Base-by-base conservation (phyloP, 2,329 filamentous ascomycete species). In the Salinomyces thailandicus region DNA sequence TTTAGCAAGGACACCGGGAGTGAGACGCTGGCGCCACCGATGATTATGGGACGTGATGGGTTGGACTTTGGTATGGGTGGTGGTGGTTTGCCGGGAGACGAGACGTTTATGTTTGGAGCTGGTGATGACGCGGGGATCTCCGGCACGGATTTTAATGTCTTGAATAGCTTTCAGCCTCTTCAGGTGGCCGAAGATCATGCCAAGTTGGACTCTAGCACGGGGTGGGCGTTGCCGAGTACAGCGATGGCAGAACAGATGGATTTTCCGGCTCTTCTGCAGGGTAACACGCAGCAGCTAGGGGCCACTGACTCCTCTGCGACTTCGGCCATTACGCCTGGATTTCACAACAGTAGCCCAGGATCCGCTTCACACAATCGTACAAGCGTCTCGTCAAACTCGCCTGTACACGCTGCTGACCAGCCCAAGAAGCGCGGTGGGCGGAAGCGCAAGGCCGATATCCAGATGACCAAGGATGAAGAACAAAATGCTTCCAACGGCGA, bases 401-500 rank as follows among this genome's bases (percentile, higher is more conserved):
- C 55, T 5, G 36, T 42, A 26, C 36, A 43, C 9, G 38, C 37
- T 15, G n/a, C 9, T n/a, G n/a, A 26, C 22, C 37, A 51, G 16
- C 52, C 52, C 16, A 59, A 58, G 44, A 58, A 59, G 45, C 49
- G 49, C 27, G 54, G 50, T 12, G 57, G 57, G 28, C 45, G 57
- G 14, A 59, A 59, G 44, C 50, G 57, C 20, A 59, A 59, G 43
- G 52, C 49, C 2, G 57, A 57, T 36, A 43, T 49, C 5, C 44
- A 51, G 26, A 41, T 33, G 8, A 44, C 49, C 27, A 32, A 39
- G 17, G 43, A 43, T 17, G 67, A 38, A 11, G 46, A 52, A 20
- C 30, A 38, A 18, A 43, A 41, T n/a, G 67, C 75, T 3, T 73
- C 67, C 49, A 77, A 71, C 51, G 49, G 49, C 9, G 50, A 51